Base-by-base conservation (phyloP, 352 stramenopile species). In the Phytophthora gonapodyides region DNA sequence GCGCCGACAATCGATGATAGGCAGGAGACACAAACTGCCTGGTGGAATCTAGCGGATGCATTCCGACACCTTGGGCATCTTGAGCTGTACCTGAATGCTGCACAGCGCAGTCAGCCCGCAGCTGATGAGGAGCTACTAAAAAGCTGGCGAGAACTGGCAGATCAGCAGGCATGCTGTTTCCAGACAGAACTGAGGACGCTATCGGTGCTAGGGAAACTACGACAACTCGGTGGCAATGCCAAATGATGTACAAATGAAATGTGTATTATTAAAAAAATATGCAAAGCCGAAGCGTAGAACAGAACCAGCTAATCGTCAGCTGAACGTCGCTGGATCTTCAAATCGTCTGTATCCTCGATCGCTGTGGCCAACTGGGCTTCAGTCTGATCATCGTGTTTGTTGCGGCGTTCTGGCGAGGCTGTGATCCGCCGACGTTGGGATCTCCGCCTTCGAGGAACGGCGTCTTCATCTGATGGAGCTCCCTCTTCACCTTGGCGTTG, bases 31-130 rank as follows among this genome's bases (percentile, higher is more conserved):
- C 64, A 57, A 12, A 46, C 43, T 3, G 63, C 70, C 27, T 93
- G 81, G 81, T 80, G 79, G 68, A 63, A 46, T 16, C 68, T 93
- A n/a, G 74, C 73, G 3, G 81, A 93, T 57, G 58, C 71, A 7
- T 87, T 90, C 60, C 78, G 78, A 0, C 83, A 90, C 44, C 51
- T 93, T 16, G 79, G 79, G 0, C 64, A 75, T 15, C 13, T 88
- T 6, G 79, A 87, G 9, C 48, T 85, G 45, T 88, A 84, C 38
- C 49, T 88, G 0, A 71, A 78, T 17, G 79, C 71, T 10, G 67
- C 47, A 8, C 50, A 45, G 11, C 73, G 73, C 16, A 73, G 60
- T 16, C 54, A 64, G 27, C 16, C 8, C 10, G 24, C 10, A 10
- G n/a, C 34, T 3, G 42, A 69, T 5, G 43, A 43, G n/a, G 9